Evolutionary conservation across 2,329 filamentous ascomycete species (phyloP), one percentile per base, ranked within the genome.

Genomic region (Colletotrichum siamense): DNA sequence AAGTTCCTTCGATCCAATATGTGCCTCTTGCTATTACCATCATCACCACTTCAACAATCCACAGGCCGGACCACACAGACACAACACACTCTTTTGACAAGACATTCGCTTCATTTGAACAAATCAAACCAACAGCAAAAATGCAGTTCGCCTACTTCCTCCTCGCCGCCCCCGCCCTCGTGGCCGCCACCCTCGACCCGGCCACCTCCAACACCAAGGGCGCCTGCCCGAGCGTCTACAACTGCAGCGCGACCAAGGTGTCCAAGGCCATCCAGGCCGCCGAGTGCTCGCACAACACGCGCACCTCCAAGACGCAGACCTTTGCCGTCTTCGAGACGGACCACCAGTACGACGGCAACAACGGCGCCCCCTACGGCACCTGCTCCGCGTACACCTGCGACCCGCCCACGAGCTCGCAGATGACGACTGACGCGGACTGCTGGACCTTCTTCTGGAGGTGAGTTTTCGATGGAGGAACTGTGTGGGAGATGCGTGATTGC

Each of bases 401-500:
- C 9, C 39, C 70, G 12, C 73, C 73, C 3, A 26, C 73, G 8
- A 22, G 16, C 26, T 26, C 16, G 24, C 68, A 76, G 70, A 76
- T 73, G 73, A 64, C 72, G 4, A 34, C 44, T 5, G 73, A 76
- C 18, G 70, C 18, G 26, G 73, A 76, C 57, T 76, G 73, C 70
- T 76, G 73, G 73, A 76, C 73, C 3, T 76, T 76, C 59, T 76
- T 76, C 73, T 76, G 73, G 73, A 73, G 73, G 73, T 76, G 57
- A 76, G 73, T 44, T n/a, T 18, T 0, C 36, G 8, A 39, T 0
- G 16, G 0, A 39, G 36, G 36, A 39, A 39, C 16, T 18, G 2
- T 39, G 36, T 39, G 16, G 5, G 36, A 39, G 36, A 44, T 18
- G 2, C 16, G 36, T n/a, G 39, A 44, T 44, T 32, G 18, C 16